These are phyloP conservation scores for Citrus trifoliata DNA, from an alignment of 345 rosid genomes.

Conservation along the genomic window DNA sequence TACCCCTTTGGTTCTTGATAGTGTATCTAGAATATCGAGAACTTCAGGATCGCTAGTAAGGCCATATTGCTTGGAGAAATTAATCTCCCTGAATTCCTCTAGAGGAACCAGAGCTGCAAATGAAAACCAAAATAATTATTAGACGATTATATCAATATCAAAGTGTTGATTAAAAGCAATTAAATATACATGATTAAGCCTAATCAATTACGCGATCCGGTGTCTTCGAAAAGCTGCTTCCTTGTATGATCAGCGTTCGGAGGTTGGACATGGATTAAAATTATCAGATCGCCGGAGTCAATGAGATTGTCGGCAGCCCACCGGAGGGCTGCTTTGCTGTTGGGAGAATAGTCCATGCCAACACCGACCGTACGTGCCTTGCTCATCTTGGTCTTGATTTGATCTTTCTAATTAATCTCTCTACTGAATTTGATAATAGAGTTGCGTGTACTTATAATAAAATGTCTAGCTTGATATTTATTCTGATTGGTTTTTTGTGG, in stretches of 20 bases:
- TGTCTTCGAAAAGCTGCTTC: slow-evolving; percentile 42
- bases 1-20: slow-evolving; percentile 42
- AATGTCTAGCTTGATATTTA: neutral
- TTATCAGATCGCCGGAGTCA: slow-evolving; percentile 20
- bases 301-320: slow-evolving; percentile 47
- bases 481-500: too few species aligned
- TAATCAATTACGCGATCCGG: slow-evolving; percentile 44
- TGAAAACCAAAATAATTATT: neutral
- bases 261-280: slow-evolving; percentile 48
- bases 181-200: neutral
- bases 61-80: slow-evolving; percentile 47
- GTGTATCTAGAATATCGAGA: slow-evolving; percentile 33
- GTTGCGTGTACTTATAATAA: too few species aligned
- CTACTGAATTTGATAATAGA: too few species aligned
- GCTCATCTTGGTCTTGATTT: slow-evolving; percentile 13
- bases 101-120: slow-evolving; percentile 48
- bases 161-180: too few species aligned
- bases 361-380: slow-evolving; percentile 36
- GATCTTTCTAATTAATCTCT: neutral
- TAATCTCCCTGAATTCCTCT: slow-evolving; percentile 40
- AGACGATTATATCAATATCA: too few species aligned
- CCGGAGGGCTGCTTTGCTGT: slow-evolving; percentile 43
- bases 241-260: slow-evolving; percentile 44
- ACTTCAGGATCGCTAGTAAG: slow-evolving; percentile 37
- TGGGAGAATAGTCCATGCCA: slow-evolving; percentile 45